Evolutionary conservation across 768 basidiomycete genomes (phyloP).

Genomic region (Pulveroboletus sp.): DNA sequence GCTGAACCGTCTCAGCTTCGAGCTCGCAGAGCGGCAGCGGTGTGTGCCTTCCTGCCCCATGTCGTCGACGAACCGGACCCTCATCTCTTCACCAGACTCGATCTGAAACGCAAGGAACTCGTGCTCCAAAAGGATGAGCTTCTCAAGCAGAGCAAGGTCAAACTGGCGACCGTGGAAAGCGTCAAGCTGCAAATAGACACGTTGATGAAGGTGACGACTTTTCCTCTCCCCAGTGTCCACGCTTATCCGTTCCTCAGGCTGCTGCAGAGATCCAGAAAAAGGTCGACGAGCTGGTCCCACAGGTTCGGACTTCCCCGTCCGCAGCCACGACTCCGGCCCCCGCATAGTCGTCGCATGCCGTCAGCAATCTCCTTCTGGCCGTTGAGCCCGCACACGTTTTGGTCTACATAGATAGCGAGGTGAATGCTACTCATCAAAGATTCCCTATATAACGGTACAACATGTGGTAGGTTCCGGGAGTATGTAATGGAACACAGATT

Average conservation of each 20-base stretch:
- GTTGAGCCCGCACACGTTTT: slow-evolving; percentile 3
- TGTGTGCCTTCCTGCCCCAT: slow-evolving; percentile 28
- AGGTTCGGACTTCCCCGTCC: slow-evolving; percentile 31
- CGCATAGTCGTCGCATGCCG: slow-evolving; percentile 10
- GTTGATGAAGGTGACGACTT: slow-evolving; percentile 58
- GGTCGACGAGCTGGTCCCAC: slow-evolving; percentile 61
- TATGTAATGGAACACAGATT: slow-evolving; percentile 22
- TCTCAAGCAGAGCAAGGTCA: slow-evolving; percentile 74
- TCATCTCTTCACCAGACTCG: slow-evolving; percentile 48
- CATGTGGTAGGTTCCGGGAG: slow-evolving; percentile 22
- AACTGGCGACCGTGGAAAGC: slow-evolving; percentile 66
- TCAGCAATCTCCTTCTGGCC: slow-evolving; percentile 7
- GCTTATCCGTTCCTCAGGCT: slow-evolving; percentile 42
- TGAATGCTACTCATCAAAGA: slow-evolving; percentile 16
- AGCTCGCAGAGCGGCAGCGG: slow-evolving; percentile 86
- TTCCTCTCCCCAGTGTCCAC: slow-evolving; percentile 1
- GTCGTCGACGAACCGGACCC: slow-evolving; percentile 2
- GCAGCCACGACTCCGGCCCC: slow-evolving; percentile 27
- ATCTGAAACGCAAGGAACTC: slow-evolving; percentile 66
- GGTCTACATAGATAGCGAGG: slow-evolving; percentile 6
- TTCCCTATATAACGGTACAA: slow-evolving; percentile 33
- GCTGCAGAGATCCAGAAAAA: slow-evolving; percentile 73
- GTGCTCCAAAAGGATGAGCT: slow-evolving; percentile 69
- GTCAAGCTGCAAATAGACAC: slow-evolving; percentile 76
- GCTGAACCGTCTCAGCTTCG: slow-evolving; percentile 83